Conservation (phyloP, 495 filamentous ascomycete species). For the Aspergillus steynii region DNA sequence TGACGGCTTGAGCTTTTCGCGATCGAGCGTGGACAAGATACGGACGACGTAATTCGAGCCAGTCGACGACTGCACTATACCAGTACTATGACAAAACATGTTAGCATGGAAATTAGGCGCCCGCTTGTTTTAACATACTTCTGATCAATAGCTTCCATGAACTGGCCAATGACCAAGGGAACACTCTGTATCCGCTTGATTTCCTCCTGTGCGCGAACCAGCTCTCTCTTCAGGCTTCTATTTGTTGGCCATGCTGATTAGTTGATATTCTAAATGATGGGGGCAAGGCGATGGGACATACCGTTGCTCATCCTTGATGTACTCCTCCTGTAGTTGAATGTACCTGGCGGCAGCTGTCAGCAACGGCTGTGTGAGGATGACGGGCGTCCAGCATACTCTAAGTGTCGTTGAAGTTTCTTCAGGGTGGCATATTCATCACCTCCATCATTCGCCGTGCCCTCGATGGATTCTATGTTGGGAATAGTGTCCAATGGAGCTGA, state of each 20-base stretch:
- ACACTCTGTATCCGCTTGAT: slow-evolving; percentile 99
- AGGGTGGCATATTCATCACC: slow-evolving; percentile 92
- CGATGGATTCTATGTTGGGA: slow-evolving; percentile 84
- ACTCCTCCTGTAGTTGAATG: slow-evolving; percentile 98
- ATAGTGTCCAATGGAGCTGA: slow-evolving; percentile 74
- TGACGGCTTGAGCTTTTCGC: slow-evolving; percentile 94
- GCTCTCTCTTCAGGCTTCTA: slow-evolving; percentile 94
- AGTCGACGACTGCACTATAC: slow-evolving; percentile 96
- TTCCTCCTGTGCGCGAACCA: slow-evolving; percentile 96
- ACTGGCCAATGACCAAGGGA: slow-evolving; percentile 96
- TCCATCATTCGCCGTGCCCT: slow-evolving; percentile 76
- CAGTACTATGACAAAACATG: slow-evolving; percentile 61
- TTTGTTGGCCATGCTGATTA: slow-evolving; percentile 1
- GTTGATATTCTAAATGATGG: neutral
- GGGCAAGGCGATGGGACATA: slow-evolving; percentile 30
- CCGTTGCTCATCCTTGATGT: slow-evolving; percentile 99
- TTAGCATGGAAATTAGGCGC: slow-evolving; percentile 26
- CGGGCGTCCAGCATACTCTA: slow-evolving; percentile 64
- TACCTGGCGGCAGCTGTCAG: slow-evolving; percentile 59
- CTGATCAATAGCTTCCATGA: slow-evolving; percentile 99
- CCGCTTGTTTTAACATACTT: slow-evolving; percentile 59
- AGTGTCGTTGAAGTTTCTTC: slow-evolving; percentile 92
- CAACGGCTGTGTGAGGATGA: slow-evolving; percentile 1
- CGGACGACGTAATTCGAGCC: slow-evolving; percentile 99
- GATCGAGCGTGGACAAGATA: slow-evolving; percentile 96